Evolutionary conservation across 2,329 filamentous ascomycete species (phyloP).

Genomic region (Cercospora canescens): DNA sequence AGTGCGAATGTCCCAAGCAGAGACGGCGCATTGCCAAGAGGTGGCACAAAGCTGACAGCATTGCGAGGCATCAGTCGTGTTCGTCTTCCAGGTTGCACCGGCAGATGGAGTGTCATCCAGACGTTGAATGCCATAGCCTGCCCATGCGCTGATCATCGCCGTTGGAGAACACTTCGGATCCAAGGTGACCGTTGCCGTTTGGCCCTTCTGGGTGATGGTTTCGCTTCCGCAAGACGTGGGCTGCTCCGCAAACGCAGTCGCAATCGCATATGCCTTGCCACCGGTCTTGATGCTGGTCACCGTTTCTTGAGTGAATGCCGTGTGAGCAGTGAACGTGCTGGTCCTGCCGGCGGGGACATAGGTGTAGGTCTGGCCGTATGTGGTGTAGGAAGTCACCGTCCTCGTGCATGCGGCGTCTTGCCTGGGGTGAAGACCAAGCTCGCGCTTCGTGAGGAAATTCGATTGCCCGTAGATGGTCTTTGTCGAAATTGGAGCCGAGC

Average conservation of each 20-base stretch:
- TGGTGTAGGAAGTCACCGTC: slow-evolving; percentile 31
- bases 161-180: slow-evolving; percentile 35
- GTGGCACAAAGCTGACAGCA: slow-evolving; percentile 37
- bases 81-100: slow-evolving; percentile 32
- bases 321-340: slow-evolving; percentile 33
- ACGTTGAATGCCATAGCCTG: slow-evolving; percentile 32
- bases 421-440: slow-evolving; percentile 23
- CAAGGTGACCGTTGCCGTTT: slow-evolving; percentile 29
- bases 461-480: slow-evolving; percentile 26
- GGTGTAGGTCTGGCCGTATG: slow-evolving; percentile 32
- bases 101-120: slow-evolving; percentile 25
- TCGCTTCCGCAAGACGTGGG: slow-evolving; percentile 25
- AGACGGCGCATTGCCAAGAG: slow-evolving; percentile 30
- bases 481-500: slow-evolving; percentile 19
- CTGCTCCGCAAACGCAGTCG: slow-evolving; percentile 28
- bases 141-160: slow-evolving; percentile 29
- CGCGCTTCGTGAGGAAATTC: slow-evolving; percentile 20
- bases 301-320: slow-evolving; percentile 31
- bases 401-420: slow-evolving; percentile 29
- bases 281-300: slow-evolving; percentile 33
- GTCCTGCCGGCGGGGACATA: slow-evolving; percentile 28
- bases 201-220: slow-evolving; percentile 22
- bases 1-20: slow-evolving; percentile 33
- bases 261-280: slow-evolving; percentile 33
- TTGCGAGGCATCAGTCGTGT: slow-evolving; percentile 29